Percentiles rank a stretch among this genome's conserved stretches.
Conservation (phyloP, 1,284 basidiomycete genomes). For the Moesziomyces parantarcticus region DNA sequence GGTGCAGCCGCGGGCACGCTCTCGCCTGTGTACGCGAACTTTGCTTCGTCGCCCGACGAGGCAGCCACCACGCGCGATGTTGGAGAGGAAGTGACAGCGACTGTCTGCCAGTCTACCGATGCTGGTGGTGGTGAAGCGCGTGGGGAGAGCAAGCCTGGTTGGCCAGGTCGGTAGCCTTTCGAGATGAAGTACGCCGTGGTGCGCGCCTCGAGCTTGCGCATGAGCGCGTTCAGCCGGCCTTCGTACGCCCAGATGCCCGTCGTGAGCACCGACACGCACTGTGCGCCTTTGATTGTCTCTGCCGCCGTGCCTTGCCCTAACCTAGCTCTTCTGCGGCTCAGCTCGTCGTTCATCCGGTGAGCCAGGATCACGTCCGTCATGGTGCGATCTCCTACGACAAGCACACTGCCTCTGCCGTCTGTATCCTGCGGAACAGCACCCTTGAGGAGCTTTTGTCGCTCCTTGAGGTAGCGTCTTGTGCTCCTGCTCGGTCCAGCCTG, state of each 20-base stretch:
- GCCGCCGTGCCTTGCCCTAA: too few relatives aligned
- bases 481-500: slow-evolving; percentile 37
- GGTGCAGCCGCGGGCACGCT: slow-evolving; percentile 11
- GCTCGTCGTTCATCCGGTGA: slow-evolving; percentile 72
- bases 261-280: slow-evolving; percentile 66
- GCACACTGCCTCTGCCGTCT: slow-evolving; percentile 70
- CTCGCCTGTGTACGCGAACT: slow-evolving; percentile 31
- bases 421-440: slow-evolving; percentile 74
- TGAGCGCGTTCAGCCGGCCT: slow-evolving; percentile 58
- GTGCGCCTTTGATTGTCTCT: neutral
- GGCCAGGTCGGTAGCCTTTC: slow-evolving; percentile 43
- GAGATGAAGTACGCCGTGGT: slow-evolving; percentile 37
- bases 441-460: slow-evolving; percentile 21
- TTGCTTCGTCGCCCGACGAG: neutral
- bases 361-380: slow-evolving; percentile 91
- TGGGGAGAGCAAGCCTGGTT: slow-evolving; percentile 22
- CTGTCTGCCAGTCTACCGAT: slow-evolving; percentile 25
- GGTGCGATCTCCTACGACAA: slow-evolving; percentile 88
- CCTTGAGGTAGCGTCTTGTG: slow-evolving; percentile 21
- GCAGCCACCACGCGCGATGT: neutral
- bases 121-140: slow-evolving; percentile 4
- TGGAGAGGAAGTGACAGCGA: slow-evolving; percentile 1
- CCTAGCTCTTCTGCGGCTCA: slow-evolving; percentile 20
- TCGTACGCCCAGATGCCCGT: slow-evolving; percentile 65
- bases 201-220: slow-evolving; percentile 60